A percentile compares a stretch with the other conserved stretches of the same genome.
Conservation (phyloP, 177 flowering plant species). For the Vitis hybrid region DNA sequence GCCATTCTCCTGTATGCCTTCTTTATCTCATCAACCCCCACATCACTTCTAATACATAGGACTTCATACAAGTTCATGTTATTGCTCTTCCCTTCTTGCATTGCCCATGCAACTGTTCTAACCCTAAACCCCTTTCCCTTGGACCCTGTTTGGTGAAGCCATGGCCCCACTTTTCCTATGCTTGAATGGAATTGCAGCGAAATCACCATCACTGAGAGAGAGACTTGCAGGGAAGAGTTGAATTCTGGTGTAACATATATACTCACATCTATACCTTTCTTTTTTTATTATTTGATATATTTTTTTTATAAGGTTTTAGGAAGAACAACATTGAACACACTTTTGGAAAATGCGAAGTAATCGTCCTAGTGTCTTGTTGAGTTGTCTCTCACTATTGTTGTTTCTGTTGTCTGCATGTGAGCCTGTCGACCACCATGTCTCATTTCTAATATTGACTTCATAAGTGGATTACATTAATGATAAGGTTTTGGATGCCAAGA, state of each 20-base stretch:
- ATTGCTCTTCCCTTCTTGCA: conserved; percentile 14
- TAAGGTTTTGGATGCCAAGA: too few relatives aligned
- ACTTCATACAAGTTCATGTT: conserved; percentile 25
- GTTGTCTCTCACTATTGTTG: too few relatives aligned
- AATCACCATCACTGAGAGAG: conserved; percentile 14
- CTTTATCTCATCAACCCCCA: conserved; percentile 48
- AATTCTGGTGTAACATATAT: background rate
- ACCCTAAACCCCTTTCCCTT: background rate
- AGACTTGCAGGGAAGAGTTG: background rate
- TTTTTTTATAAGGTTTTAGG: background rate
- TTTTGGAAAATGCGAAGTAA: background rate
- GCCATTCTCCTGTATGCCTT: conserved; percentile 49
- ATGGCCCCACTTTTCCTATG: conserved; percentile 2
- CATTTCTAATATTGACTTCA: too few relatives aligned
- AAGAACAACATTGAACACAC: background rate
- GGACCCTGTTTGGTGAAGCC: conserved; percentile 1
- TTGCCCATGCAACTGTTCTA: background rate
- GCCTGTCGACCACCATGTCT: background rate
- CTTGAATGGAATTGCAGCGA: conserved; percentile 9
- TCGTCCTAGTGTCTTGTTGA: background rate
- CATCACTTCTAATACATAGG: conserved; percentile 33
- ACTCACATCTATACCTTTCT: too few relatives aligned
- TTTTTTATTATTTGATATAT: too few relatives aligned
- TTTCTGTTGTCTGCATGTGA: background rate
- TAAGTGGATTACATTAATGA: too few relatives aligned